Evolutionary conservation across 345 rosid genomes (phyloP).

Genomic region (Streptanthus diversifolius): DNA sequence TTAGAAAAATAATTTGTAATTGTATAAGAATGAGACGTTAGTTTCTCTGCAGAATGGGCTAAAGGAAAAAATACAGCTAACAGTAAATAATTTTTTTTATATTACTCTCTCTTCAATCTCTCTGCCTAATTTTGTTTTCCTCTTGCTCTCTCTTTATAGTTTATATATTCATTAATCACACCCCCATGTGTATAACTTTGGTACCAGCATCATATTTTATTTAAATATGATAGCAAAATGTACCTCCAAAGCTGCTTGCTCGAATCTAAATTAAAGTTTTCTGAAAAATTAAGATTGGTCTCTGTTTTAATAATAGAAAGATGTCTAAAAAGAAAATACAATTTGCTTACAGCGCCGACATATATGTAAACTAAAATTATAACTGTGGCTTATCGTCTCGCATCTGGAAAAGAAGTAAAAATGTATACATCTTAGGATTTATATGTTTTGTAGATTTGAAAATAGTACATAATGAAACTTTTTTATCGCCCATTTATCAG

Average conservation of each 20-base stretch:
- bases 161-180: background rate
- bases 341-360: background rate
- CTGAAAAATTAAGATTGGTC: slow-evolving; percentile 24
- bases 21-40: background rate
- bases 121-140: too few species aligned
- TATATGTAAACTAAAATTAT: background rate
- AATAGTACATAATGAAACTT: background rate
- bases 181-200: background rate
- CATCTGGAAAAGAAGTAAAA: background rate
- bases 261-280: slow-evolving; percentile 9
- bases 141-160: background rate
- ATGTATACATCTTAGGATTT: background rate
- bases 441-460: background rate
- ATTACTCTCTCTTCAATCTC: too few species aligned
- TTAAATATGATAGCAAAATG: slow-evolving; percentile 6
- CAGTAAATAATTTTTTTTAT: too few species aligned
- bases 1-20: too few species aligned
- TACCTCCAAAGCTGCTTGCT: slow-evolving; percentile 7
- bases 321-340: background rate
- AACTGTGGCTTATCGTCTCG: background rate
- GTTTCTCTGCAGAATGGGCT: slow-evolving; percentile 7
- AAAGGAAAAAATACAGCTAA: background rate
- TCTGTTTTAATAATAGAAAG: background rate
- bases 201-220: slow-evolving; percentile 18
- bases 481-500: background rate